Evolutionary conservation across 805 yeast genomes (phyloP).

Genomic region (Pichia kluyveri): DNA sequence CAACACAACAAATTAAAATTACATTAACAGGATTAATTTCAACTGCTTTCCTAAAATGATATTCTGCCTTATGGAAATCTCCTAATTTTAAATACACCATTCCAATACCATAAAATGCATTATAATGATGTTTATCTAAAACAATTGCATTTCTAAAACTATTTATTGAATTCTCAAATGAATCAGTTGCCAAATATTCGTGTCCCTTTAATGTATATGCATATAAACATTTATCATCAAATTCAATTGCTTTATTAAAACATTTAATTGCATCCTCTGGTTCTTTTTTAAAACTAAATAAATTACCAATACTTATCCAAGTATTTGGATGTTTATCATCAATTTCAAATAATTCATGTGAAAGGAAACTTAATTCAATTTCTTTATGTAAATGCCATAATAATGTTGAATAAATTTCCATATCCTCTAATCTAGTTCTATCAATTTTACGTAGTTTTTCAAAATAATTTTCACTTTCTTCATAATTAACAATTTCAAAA

Average conservation of each 20-base stretch:
- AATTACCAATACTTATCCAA: slow-evolving; percentile 89
- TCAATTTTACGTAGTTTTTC: slow-evolving; percentile 55
- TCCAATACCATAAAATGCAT: slow-evolving; percentile 93
- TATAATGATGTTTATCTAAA: slow-evolving; percentile 76
- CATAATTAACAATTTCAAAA: slow-evolving; percentile 82
- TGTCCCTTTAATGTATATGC: slow-evolving; percentile 93
- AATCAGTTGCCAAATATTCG: slow-evolving; percentile 80
- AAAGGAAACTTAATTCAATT: slow-evolving; percentile 66
- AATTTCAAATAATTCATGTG: slow-evolving; percentile 68
- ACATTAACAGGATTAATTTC: slow-evolving; percentile 86
- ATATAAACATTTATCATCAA: slow-evolving; percentile 60
- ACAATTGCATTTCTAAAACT: slow-evolving; percentile 73
- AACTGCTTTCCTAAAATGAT: slow-evolving; percentile 79
- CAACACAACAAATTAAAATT: slow-evolving; percentile 84
- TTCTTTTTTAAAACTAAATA: slow-evolving; percentile 74
- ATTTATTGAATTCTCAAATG: slow-evolving; percentile 80
- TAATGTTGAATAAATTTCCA: slow-evolving; percentile 86
- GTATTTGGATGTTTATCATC: slow-evolving; percentile 63
- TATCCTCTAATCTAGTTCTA: slow-evolving; percentile 72
- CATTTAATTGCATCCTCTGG: slow-evolving; percentile 86
- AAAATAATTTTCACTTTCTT: slow-evolving; percentile 61
- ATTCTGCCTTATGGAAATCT: slow-evolving; percentile 72
- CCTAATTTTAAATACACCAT: slow-evolving; percentile 87
- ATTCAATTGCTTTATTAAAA: slow-evolving; percentile 66
- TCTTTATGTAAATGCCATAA: slow-evolving; percentile 89